A percentile compares a stretch with the other conserved stretches of the same genome.
Evolutionary conservation across 106 monocot species (phyloP).

Genomic region (Allium fistulosum): DNA sequence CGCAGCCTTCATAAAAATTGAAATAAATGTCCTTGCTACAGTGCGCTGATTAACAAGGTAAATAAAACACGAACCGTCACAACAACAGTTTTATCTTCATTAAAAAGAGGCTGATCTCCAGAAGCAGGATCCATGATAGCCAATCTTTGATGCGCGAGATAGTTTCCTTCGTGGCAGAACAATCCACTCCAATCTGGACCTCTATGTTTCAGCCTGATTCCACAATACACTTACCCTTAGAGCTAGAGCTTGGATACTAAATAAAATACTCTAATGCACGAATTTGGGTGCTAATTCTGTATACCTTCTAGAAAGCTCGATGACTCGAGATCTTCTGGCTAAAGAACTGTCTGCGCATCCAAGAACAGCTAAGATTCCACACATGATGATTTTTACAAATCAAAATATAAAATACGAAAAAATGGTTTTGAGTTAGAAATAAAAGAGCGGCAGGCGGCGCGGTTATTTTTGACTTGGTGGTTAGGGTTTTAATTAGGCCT

Average conservation of each 20-base stretch:
- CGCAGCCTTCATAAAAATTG: too few relatives aligned
- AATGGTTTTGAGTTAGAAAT: too few relatives aligned
- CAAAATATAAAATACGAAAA: neutral
- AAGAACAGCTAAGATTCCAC: slow-evolving; percentile 94
- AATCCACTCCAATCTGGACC: slow-evolving; percentile 62
- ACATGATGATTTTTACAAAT: slow-evolving; percentile 32
- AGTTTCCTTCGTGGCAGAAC: slow-evolving; percentile 40
- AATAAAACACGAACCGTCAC: slow-evolving; percentile 36
- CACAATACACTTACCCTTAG: neutral
- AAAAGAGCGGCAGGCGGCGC: too few relatives aligned
- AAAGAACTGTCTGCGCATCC: slow-evolving; percentile 76
- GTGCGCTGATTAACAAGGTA: too few relatives aligned
- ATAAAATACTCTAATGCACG: neutral
- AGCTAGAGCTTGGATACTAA: neutral
- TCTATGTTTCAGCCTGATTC: slow-evolving; percentile 34
- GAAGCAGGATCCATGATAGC: slow-evolving; percentile 55
- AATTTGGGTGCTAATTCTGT: too few relatives aligned
- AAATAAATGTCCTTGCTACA: too few relatives aligned
- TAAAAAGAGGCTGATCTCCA: slow-evolving; percentile 56
- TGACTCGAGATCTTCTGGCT: slow-evolving; percentile 74
- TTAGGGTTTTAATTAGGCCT: too few relatives aligned
- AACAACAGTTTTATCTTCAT: slow-evolving; percentile 40
- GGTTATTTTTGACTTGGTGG: too few relatives aligned
- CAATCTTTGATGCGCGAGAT: slow-evolving; percentile 51
- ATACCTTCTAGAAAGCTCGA: slow-evolving; percentile 95